These are phyloP conservation scores for Stropharia rugosoannulata DNA, from an alignment of 768 basidiomycete species.

Conservation along the genomic window DNA sequence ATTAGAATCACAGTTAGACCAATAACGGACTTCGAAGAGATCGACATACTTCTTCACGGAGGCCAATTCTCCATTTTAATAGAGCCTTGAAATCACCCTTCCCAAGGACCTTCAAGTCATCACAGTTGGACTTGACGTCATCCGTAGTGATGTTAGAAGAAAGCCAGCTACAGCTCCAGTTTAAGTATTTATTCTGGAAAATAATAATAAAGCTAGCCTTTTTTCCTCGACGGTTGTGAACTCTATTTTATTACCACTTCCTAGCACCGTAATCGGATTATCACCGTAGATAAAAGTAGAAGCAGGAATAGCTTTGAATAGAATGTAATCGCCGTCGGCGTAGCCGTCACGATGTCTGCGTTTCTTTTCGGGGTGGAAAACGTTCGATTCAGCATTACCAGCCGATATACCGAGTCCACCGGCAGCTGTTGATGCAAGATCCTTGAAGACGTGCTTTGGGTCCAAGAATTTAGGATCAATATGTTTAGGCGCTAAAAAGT, in stretches of 20 bases:
- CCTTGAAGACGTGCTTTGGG: constrained; percentile 97
- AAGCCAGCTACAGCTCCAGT: constrained; percentile 59
- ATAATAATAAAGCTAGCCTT: constrained; percentile 41
- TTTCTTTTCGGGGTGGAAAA: constrained; percentile 98
- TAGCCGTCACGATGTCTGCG: constrained; percentile 92
- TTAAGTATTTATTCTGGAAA: constrained; percentile 1
- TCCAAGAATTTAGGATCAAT: constrained; percentile 99
- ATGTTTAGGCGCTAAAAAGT: constrained; percentile 90
- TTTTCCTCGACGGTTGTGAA: constrained; percentile 87
- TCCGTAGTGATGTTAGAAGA: constrained; percentile 66
- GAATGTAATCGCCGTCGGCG: constrained; percentile 88
- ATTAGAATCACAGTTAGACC: background rate
- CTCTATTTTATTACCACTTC: constrained; percentile 71
- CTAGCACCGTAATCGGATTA: constrained; percentile 81
- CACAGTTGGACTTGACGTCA: constrained; percentile 81
- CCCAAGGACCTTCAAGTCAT: constrained; percentile 94
- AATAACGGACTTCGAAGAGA: background rate
- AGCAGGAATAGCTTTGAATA: constrained; percentile 75
- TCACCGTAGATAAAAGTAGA: constrained; percentile 64
- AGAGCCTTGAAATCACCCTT: constrained; percentile 96
- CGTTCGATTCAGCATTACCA: constrained; percentile 79
- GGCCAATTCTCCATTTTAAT: constrained; percentile 84
- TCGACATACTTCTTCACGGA: constrained; percentile 82
- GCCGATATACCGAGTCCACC: constrained; percentile 54
- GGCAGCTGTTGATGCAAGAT: constrained; percentile 51